These are phyloP conservation scores for Penicillium riverlandense DNA, from an alignment of 495 filamentous ascomycete species.

Conservation along the genomic window DNA sequence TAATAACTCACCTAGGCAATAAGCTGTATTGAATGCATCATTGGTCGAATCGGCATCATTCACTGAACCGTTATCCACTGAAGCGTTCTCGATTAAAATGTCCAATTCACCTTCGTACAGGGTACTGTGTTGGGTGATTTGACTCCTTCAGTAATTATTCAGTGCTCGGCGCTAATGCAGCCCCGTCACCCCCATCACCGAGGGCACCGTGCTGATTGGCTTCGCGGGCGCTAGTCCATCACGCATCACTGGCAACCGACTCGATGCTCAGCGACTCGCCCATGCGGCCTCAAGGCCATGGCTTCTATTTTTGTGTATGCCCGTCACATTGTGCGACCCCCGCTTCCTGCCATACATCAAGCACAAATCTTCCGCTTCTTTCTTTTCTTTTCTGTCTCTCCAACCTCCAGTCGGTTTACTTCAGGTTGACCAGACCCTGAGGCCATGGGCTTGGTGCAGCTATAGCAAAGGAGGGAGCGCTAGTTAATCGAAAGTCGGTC, in stretches of 20 bases:
- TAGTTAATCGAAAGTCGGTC: too few relatives aligned
- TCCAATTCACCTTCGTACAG: too few relatives aligned
- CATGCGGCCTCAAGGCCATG: background rate
- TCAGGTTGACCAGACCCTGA: background rate
- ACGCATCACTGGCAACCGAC: conserved; percentile 7
- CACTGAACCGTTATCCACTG: too few relatives aligned
- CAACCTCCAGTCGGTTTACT: background rate
- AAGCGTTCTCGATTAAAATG: too few relatives aligned
- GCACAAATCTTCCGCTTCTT: conserved; percentile 3
- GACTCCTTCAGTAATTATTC: conserved; percentile 1
- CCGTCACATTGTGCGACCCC: conserved; percentile 9
- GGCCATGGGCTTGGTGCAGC: conserved; percentile 7
- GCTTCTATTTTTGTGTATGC: background rate
- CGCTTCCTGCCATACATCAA: conserved; percentile 14
- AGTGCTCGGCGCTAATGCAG: conserved; percentile 20
- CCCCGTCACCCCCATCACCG: conserved; percentile 18
- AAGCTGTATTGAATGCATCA: too few relatives aligned
- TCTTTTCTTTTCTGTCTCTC: background rate
- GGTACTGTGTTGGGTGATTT: background rate
- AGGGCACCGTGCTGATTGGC: conserved; percentile 12
- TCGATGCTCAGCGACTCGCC: background rate
- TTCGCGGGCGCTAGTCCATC: conserved; percentile 16
- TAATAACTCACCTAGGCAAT: too few relatives aligned
- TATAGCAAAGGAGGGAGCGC: conserved; percentile 3
- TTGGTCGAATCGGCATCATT: too few relatives aligned